These are phyloP conservation scores for Metschnikowia lunata DNA, from an alignment of 805 yeast species.

Conservation along the genomic window DNA sequence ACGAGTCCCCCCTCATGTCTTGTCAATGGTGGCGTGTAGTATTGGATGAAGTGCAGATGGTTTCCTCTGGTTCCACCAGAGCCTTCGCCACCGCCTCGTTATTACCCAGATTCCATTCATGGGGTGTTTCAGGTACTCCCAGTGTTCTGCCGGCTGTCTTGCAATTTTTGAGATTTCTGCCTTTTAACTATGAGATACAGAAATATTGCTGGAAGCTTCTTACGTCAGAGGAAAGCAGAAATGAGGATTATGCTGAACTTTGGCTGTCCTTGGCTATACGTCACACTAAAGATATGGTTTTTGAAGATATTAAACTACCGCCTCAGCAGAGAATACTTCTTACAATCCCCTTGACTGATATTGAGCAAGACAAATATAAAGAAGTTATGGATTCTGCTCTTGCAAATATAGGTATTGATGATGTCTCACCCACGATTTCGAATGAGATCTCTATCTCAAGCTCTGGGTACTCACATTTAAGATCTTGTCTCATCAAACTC, in stretches of 20 bases:
- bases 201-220: slow-evolving; percentile 39
- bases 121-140: slow-evolving; percentile 98
- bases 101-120: slow-evolving; percentile 81
- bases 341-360: slow-evolving; percentile 69
- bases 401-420: slow-evolving; percentile 50
- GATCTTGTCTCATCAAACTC: slow-evolving; percentile 63
- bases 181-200: slow-evolving; percentile 50
- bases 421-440: slow-evolving; percentile 45
- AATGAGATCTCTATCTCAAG: slow-evolving; percentile 48
- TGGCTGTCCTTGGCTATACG: slow-evolving; percentile 59
- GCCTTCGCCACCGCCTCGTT: slow-evolving; percentile 77
- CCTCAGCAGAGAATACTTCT: slow-evolving; percentile 68
- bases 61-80: slow-evolving; percentile 64
- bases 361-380: slow-evolving; percentile 82
- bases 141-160: slow-evolving; percentile 68
- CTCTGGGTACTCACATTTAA: slow-evolving; percentile 43
- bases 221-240: slow-evolving; percentile 8
- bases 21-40: slow-evolving; percentile 87
- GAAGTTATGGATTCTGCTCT: slow-evolving; percentile 59
- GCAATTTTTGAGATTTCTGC: slow-evolving; percentile 60
- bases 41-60: slow-evolving; percentile 94
- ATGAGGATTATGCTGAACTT: slow-evolving; percentile 36
- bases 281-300: slow-evolving; percentile 83
- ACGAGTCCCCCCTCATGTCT: slow-evolving; percentile 77
- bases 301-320: slow-evolving; percentile 72